These are phyloP conservation scores for Fusarium dimerum DNA, from an alignment of 2,329 filamentous ascomycete species.

Conservation along the genomic window DNA sequence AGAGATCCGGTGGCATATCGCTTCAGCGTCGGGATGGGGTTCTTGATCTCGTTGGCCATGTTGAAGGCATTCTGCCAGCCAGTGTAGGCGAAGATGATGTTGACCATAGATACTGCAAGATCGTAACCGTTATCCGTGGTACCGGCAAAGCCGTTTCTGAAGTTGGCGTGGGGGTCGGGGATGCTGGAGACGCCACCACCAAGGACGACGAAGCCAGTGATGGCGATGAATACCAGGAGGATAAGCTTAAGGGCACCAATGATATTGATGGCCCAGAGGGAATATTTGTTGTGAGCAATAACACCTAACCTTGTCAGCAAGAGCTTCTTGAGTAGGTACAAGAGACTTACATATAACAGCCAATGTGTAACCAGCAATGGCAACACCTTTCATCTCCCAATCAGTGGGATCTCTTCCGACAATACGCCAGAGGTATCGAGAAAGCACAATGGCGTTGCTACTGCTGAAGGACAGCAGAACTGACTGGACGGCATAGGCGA, in stretches of 20 bases:
- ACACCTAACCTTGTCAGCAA: constrained; percentile 24
- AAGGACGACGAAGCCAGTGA: constrained; percentile 63
- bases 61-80: constrained; percentile 63
- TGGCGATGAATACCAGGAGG: constrained; percentile 61
- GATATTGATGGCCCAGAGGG: constrained; percentile 54
- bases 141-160: constrained; percentile 36
- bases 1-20: constrained; percentile 51
- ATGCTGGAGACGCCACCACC: constrained; percentile 37
- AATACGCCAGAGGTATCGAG: constrained; percentile 63
- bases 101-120: constrained; percentile 51
- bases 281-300: constrained; percentile 57
- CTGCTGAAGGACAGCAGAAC: constrained; percentile 66
- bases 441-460: constrained; percentile 64
- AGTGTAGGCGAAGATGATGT: constrained; percentile 58
- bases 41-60: constrained; percentile 56
- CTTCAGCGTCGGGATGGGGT: constrained; percentile 56
- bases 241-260: constrained; percentile 61
- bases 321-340: not conserved
- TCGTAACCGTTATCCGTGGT: constrained; percentile 9
- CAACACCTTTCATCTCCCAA: constrained; percentile 70
- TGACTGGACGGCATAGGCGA: constrained; percentile 62
- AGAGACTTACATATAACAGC: constrained; percentile 52
- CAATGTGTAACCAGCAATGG: constrained; percentile 61
- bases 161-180: constrained; percentile 36
- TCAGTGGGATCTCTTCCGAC: constrained; percentile 48